Base-by-base conservation (phyloP, 371 early-diverging fungal species). In the Actinomortierella ambigua region DNA sequence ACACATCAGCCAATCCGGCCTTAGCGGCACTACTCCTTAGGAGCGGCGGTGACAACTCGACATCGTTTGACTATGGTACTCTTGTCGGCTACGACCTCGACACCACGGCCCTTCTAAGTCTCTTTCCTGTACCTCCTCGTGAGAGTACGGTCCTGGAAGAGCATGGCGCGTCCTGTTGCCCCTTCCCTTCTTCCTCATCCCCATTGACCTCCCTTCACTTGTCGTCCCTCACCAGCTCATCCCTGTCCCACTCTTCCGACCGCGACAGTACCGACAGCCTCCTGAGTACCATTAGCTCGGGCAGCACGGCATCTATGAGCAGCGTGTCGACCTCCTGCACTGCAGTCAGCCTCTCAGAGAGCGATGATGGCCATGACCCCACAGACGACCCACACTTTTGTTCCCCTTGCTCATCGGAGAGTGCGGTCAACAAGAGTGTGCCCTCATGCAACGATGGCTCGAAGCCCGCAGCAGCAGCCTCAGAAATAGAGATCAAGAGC, bases 41-140 rank as follows among this genome's bases (percentile, higher is more conserved):
- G 2, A 62, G 66, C 14, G 58, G 49, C n/a, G 57, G 60, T 0
- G 63, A 54, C 18, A 41, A 51, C 6, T 46, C 53, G 17, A 57
- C 63, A 1, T 59, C 56, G n/a, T 42, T 17, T 17, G 63, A 73
- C 26, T 51, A 53, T 3, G 27, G 20, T 22, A 34, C 34, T 4
- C 34, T 34, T 34, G 53, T 53, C 24, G 63, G 66, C 15, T 62
- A 57, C 14, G 56, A 52, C 40, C 17, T 67, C 41, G 66, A 52
- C 54, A 56, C 56, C n/a, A 55, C 66, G 14, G 56, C 61, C 2
- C 52, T 73, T 24, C 43, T 73, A 22, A 59, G 49, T 24, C 39
- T 73, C 23, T 73, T 73, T 29, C 73, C 73, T 14, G 39, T 41
- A 6, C 73, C 73, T 24, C 73, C 73, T 26, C 56, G 34, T 34